Base-by-base conservation (phyloP, 2,329 filamentous ascomycete species). In the Emergomyces africanus region DNA sequence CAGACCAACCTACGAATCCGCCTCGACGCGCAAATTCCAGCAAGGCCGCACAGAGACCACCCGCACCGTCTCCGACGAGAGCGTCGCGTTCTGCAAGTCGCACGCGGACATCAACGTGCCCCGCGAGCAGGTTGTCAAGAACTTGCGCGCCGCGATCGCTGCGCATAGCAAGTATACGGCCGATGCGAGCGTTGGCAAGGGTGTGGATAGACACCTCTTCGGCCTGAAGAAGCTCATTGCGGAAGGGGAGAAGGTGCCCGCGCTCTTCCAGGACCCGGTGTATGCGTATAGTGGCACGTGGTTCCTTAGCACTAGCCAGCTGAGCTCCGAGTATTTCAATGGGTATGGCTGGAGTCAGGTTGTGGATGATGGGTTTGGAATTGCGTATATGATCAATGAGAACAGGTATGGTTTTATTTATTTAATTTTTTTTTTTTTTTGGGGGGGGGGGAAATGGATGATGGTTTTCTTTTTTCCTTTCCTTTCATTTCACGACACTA, bases 321-420 rank as follows among this genome's bases (percentile, higher is more conserved):
- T 99, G 72, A 94, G 88, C 75, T 91, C 87, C 39, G 95, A 99
- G 78, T 96, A 89, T 80, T 99, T 97, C 77, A 99, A 99, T 72
- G 94, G 95, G 28, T 99, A 99, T 75, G 94, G 94, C 51, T 99
- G 94, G 94, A 94, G 88, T 71, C 92, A 99, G 78, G 94, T 99
- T 57, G 88, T 97, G 59, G 91, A 97, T 69, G 89, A 87, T 61
- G 94, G 94, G 35, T 99, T 94, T 76, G 94, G 94, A 64, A 95
- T 99, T 70, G 94, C 94, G 44, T 99, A 99, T 74, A 99, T 99
- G 94, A 97, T 99, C 74, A 99, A 99, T 72, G 92, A 97, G 81
- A 95, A 96, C 75, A 91, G 84, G 87, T 89, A 71, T 74, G 78
- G 4, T 30, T 30, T 30, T 30, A 30, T 30, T 30, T 6, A 30